phyloP scores from a whole-genome alignment of 2,329 filamentous ascomycete genomes.

The Aspergillus quadricinctus region DNA sequence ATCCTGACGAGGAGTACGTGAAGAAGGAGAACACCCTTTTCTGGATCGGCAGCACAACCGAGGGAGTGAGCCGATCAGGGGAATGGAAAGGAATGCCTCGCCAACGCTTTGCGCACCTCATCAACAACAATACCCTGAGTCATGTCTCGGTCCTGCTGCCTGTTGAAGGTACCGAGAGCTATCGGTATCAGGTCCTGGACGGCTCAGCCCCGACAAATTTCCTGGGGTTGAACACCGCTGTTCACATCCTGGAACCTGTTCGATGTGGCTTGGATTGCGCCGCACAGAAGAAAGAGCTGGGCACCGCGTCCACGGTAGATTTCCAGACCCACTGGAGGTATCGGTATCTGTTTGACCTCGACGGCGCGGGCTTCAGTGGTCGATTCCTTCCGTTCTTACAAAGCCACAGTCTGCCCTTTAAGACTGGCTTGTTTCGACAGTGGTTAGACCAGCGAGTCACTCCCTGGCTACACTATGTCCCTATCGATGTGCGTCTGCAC shows the following conservation, averaged over 20 bases:
- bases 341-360: conserved; percentile 68
- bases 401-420: conserved; percentile 64
- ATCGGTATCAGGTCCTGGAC: conserved; percentile 53
- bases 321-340: conserved; percentile 60
- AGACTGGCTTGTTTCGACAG: conserved; percentile 67
- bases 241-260: conserved; percentile 55
- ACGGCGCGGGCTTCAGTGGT: conserved; percentile 64
- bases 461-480: conserved; percentile 78
- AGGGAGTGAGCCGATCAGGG: conserved; percentile 49
- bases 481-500: conserved; percentile 68
- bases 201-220: conserved; percentile 35
- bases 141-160: conserved; percentile 56
- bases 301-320: conserved; percentile 41
- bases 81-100: conserved; percentile 64
- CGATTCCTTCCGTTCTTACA: conserved; percentile 62
- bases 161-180: conserved; percentile 37
- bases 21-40: conserved; percentile 63
- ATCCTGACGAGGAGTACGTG: conserved; percentile 52
- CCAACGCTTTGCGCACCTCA: conserved; percentile 67
- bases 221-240: conserved; percentile 53
- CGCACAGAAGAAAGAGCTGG: conserved; percentile 51
- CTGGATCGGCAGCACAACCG: conserved; percentile 68
- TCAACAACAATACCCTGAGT: conserved; percentile 54
- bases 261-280: conserved; percentile 54
- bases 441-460: conserved; percentile 73